A percentile compares a stretch with the other conserved stretches of the same genome.
Evolutionary conservation across 306 rosid genomes (phyloP).

Genomic region (Gastrolobium villosum): DNA sequence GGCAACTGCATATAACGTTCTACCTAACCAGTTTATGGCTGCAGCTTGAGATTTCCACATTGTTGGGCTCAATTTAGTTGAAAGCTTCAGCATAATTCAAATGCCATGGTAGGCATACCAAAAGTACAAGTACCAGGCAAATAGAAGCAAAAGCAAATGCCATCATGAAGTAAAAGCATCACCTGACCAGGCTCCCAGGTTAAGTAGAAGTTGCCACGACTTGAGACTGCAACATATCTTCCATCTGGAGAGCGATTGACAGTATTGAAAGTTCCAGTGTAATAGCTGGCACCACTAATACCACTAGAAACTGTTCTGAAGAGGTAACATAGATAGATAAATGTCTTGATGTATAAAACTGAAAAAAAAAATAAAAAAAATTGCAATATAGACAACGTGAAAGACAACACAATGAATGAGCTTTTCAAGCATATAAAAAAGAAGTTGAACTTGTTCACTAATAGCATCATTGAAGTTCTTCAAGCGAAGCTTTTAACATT

Average conservation of each 20-base stretch:
- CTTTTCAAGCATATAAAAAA: conserved; percentile 1
- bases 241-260: conserved; percentile 97
- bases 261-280: conserved; percentile 92
- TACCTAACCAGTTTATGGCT: not conserved
- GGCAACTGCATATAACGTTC: conserved; percentile 10
- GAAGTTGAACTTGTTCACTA: not conserved
- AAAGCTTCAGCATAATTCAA: conserved; percentile 34
- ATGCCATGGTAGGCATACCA: conserved; percentile 9
- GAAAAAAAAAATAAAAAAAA: conserved; percentile 25
- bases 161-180: conserved; percentile 43
- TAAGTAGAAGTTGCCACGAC: conserved; percentile 97
- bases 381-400: conserved; percentile 6
- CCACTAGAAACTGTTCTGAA: conserved; percentile 99
- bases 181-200: conserved; percentile 99
- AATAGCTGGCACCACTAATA: conserved; percentile 96
- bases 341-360: conserved; percentile 41
- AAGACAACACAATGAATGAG: conserved; percentile 22
- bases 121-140: conserved; percentile 35
- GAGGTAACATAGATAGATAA: conserved; percentile 57
- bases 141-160: conserved; percentile 29
- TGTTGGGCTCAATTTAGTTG: conserved; percentile 18
- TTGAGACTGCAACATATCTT: conserved; percentile 93
- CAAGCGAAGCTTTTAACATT: not conserved
- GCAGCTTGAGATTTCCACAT: conserved; percentile 17
- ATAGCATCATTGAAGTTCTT: not conserved